phyloP scores from a whole-genome alignment of 1,284 basidiomycete genomes.

The Fistulina hepatica region DNA sequence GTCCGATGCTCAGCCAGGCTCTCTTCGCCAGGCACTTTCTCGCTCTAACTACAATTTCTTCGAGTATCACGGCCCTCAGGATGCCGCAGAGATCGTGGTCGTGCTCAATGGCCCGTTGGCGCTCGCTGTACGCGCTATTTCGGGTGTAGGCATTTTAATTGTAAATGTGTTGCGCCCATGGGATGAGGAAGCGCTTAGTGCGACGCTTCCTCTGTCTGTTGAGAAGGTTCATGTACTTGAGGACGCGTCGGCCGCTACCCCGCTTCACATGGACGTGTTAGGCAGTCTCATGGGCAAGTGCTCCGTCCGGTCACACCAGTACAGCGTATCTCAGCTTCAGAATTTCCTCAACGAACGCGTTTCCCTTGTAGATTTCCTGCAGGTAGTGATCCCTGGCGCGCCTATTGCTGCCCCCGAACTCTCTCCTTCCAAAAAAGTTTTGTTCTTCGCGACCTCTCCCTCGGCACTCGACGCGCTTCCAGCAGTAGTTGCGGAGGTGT shows the following conservation, averaged over 20 bases:
- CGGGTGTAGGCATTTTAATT: slow-evolving; percentile 50
- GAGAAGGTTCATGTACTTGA: slow-evolving; percentile 60
- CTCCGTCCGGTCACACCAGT: slow-evolving; percentile 44
- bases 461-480: slow-evolving; percentile 44
- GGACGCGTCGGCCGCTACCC: slow-evolving; percentile 53
- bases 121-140: slow-evolving; percentile 41
- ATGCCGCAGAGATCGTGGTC: slow-evolving; percentile 50
- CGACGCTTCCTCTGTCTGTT: slow-evolving; percentile 45
- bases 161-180: slow-evolving; percentile 73
- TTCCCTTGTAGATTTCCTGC: slow-evolving; percentile 35
- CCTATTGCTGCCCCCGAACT: slow-evolving; percentile 17
- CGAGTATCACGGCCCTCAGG: slow-evolving; percentile 53
- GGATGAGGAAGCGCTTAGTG: slow-evolving; percentile 50
- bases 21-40: slow-evolving; percentile 37
- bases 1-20: slow-evolving; percentile 21
- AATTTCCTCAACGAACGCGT: slow-evolving; percentile 37
- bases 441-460: slow-evolving; percentile 53
- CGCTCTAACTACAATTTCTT: slow-evolving; percentile 52
- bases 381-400: slow-evolving; percentile 19
- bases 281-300: slow-evolving; percentile 40
- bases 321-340: slow-evolving; percentile 46
- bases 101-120: slow-evolving; percentile 64
- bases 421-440: slow-evolving; percentile 38
- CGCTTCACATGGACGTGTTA: slow-evolving; percentile 66
- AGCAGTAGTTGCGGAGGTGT: slow-evolving; percentile 45